Evolutionary conservation across 1,139 yeast species (phyloP), one percentile per base, ranked within the genome.

Genomic region (Blastobotrys apis): DNA sequence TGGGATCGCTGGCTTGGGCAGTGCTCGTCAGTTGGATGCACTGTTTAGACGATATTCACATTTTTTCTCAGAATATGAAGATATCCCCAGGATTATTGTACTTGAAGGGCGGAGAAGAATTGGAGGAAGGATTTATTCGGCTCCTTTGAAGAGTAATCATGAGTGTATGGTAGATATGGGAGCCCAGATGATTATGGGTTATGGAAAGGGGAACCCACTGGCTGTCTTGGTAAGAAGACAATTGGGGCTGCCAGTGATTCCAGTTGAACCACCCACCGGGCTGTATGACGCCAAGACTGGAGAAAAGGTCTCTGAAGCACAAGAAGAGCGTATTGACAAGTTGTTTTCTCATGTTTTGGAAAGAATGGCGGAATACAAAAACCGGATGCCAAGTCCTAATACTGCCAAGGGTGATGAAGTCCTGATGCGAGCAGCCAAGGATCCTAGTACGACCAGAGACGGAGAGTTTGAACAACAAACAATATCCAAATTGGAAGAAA

Each of bases 121-220:
- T 23, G 74, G 74, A 23, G 74, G 74, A 2, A 60, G 74, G 6
- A 64, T 70, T 5, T 67, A 68, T 52, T 61, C 72, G 3, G 69
- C 69, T 4, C 62, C 62, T 9, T 53, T 68, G 38, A 56, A 58
- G 41, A 30, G 20, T 1, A 51, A 51, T 12, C 49, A 52, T 9
- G 49, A 53, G 23, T 43, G 47, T 23, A 51, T 55, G 25, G 69
- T 67, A 3, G 74, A 69, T 49, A 59, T 69, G 5, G 74, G 74
- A 17, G 74, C 71, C 8, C 71, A 66, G 29, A 56, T 70, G 15
- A 57, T 69, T 15, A 59, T 66, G 49, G 74, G 74, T 1, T 69
- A 64, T 43, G 70, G 70, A 13, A 62, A 65, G 33, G 74, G 74
- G 1, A 69, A 69, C 44, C 74, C 73, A 2, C 52, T 69, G 39